These are phyloP conservation scores for Backusella westeae DNA, from an alignment of 192 early-diverging fungal species.

Conservation along the genomic window DNA sequence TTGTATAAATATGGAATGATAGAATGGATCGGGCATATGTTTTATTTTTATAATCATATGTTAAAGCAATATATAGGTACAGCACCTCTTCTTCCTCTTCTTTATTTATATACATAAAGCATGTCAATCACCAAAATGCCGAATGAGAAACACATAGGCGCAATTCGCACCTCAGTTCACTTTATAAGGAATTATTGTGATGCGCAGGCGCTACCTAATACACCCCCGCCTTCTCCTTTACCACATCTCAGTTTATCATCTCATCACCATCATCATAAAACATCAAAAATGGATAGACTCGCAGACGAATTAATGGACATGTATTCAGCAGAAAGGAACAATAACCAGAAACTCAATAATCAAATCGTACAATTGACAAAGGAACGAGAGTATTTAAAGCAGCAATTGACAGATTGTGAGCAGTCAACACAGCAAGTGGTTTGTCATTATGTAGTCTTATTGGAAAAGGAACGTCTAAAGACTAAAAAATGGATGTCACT, in stretches of 20 bases:
- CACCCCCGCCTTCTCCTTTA: background rate
- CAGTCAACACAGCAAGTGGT: background rate
- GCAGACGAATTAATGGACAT: background rate
- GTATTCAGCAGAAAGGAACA: background rate
- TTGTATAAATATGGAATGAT: background rate
- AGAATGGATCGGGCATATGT: background rate
- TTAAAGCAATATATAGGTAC: background rate
- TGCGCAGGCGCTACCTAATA: background rate
- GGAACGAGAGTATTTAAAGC: background rate
- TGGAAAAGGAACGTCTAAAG: background rate
- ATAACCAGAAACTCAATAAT: background rate
- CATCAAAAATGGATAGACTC: background rate
- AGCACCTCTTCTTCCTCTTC: background rate
- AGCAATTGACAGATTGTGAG: conserved; percentile 1
- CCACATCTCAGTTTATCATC: background rate
- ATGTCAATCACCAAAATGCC: background rate
- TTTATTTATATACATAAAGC: background rate
- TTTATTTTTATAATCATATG: background rate
- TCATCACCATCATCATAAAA: background rate
- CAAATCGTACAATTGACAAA: background rate
- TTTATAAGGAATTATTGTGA: background rate
- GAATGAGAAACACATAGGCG: background rate
- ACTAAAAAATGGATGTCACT: background rate
- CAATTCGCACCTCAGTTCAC: background rate
- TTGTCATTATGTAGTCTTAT: background rate